Conservation (phyloP, 2,329 filamentous ascomycete species). For the Macroventuria anomochaeta region DNA sequence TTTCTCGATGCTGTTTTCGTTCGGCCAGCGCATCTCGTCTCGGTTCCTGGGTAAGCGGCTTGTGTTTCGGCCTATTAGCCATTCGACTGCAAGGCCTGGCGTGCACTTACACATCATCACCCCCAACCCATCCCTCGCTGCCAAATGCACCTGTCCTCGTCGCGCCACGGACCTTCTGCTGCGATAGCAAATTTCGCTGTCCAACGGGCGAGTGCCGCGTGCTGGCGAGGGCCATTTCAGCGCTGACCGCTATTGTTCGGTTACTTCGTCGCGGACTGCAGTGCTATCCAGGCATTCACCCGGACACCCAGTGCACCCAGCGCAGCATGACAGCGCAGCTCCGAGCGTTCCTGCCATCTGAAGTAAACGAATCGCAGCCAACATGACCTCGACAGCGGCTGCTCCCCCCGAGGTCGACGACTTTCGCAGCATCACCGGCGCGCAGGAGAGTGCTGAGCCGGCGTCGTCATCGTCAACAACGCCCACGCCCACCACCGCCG, state of each 20-base stretch:
- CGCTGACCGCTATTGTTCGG: conserved; percentile 36
- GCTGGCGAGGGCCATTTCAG: conserved; percentile 24
- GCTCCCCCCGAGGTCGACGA: conserved; percentile 21
- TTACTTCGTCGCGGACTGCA: conserved; percentile 29
- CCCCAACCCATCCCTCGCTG: conserved; percentile 20
- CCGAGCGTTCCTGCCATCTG: conserved; percentile 30
- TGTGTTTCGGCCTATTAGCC: conserved; percentile 7
- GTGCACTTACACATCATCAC: conserved; percentile 12
- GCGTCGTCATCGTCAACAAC: conserved; percentile 26
- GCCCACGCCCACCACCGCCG: conserved; percentile 20
- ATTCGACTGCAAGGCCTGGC: conserved; percentile 2
- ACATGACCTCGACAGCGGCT: conserved; percentile 25
- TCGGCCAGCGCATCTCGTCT: conserved; percentile 25
- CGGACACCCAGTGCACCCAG: conserved; percentile 23
- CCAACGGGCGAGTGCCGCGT: conserved; percentile 45
- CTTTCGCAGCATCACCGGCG: conserved; percentile 49
- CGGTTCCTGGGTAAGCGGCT: conserved; percentile 23
- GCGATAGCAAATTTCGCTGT: conserved; percentile 31
- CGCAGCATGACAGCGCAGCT: conserved; percentile 39
- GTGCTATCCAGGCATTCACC: conserved; percentile 29
- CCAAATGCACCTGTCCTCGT: conserved; percentile 33
- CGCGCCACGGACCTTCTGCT: conserved; percentile 32
- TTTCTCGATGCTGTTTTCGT: conserved; percentile 21
- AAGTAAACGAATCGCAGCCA: conserved; percentile 40
- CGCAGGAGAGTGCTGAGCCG: conserved; percentile 48